phyloP scores from a whole-genome alignment of 345 rosid species.

The Melaleuca alternifolia region DNA sequence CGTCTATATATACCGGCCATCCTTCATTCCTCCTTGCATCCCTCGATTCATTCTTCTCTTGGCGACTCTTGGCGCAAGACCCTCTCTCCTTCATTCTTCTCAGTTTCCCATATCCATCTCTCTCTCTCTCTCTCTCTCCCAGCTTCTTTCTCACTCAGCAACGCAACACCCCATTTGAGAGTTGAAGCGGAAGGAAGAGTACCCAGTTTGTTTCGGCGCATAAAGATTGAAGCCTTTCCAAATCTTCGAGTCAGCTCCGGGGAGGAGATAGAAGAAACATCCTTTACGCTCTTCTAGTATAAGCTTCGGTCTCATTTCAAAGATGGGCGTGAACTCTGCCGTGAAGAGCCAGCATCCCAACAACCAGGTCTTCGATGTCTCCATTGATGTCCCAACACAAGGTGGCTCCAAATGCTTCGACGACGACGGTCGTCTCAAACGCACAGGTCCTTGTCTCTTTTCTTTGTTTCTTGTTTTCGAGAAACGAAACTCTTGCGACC shows the following conservation, averaged over 20 bases:
- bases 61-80: not conserved
- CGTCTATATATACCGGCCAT: not conserved
- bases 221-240: not conserved
- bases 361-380: slow-evolving; percentile 18
- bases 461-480: not conserved
- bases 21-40: not conserved
- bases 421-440: slow-evolving; percentile 56
- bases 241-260: not conserved
- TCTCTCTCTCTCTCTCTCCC: not conserved
- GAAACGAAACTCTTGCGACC: not conserved
- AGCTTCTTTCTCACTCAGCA: not conserved
- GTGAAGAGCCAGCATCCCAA: slow-evolving; percentile 8
- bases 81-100: not conserved
- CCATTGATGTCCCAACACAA: slow-evolving; percentile 21
- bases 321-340: slow-evolving; percentile 17
- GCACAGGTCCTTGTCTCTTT: slow-evolving; percentile 38
- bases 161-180: not conserved
- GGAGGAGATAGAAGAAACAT: not conserved
- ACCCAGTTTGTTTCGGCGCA: not conserved
- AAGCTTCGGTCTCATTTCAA: not conserved
- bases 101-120: not conserved
- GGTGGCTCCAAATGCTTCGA: slow-evolving; percentile 47
- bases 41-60: not conserved
- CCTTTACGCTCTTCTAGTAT: not conserved
- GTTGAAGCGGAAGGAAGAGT: not conserved